These are phyloP conservation scores for Backusella tarrabulga DNA, from an alignment of 192 early-diverging fungal species.

Conservation along the genomic window DNA sequence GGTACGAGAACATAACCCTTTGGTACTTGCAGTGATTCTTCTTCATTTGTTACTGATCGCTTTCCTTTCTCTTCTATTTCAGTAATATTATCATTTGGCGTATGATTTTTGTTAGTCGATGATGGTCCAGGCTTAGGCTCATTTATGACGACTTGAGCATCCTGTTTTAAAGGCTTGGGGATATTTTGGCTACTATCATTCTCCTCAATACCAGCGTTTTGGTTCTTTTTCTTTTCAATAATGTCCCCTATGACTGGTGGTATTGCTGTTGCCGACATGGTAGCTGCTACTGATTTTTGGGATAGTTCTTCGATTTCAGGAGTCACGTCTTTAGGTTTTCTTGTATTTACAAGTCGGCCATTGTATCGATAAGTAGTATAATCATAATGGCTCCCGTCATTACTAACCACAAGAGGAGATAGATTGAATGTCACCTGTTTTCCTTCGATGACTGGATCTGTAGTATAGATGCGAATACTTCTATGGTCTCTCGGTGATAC, in stretches of 20 bases:
- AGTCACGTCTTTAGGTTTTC: not conserved
- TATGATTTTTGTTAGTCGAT: not conserved
- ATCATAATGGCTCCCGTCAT: not conserved
- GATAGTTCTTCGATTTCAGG: not conserved
- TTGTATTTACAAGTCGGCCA: conserved; percentile 3
- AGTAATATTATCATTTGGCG: not conserved
- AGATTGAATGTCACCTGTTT: conserved; percentile 16
- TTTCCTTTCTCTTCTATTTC: not conserved
- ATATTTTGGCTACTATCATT: not conserved
- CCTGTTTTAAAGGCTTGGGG: not conserved
- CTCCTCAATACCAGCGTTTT: not conserved
- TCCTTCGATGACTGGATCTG: conserved; percentile 14
- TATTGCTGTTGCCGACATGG: not conserved
- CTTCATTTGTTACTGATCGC: not conserved
- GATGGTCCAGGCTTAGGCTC: not conserved
- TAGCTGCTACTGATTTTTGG: not conserved
- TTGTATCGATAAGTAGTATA: conserved; percentile 2
- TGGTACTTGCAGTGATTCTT: conserved; percentile 15
- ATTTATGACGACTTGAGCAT: not conserved
- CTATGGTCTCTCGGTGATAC: not conserved
- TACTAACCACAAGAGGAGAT: not conserved
- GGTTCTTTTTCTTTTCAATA: not conserved
- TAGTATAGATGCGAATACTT: conserved; percentile 14
- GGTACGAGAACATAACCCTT: conserved; percentile 26
- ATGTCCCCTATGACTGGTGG: not conserved